A percentile compares a stretch with the other conserved stretches of the same genome.
These are phyloP conservation scores for Penicillium occitanis DNA, from an alignment of 2,329 filamentous ascomycete genomes.

Conservation along the genomic window DNA sequence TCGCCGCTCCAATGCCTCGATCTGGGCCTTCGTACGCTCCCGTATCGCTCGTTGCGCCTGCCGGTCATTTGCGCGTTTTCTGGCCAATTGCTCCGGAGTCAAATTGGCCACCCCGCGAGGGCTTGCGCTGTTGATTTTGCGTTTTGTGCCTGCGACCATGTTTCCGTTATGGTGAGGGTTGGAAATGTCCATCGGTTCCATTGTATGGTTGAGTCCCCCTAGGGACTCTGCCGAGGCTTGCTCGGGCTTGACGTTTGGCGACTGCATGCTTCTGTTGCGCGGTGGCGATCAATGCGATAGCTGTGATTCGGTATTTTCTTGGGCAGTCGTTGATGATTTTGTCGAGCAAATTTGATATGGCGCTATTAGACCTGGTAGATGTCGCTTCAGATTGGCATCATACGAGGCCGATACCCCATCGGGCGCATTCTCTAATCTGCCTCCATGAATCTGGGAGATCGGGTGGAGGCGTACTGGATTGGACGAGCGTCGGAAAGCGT, in stretches of 20 bases:
- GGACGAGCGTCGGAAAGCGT: not conserved
- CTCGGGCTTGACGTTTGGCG: slow-evolving; percentile 14
- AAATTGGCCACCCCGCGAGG: slow-evolving; percentile 80
- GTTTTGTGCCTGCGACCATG: slow-evolving; percentile 37
- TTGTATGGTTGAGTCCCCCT: slow-evolving; percentile 3
- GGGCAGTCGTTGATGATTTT: not conserved
- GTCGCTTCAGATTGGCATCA: slow-evolving; percentile 8
- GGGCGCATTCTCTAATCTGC: slow-evolving; percentile 6
- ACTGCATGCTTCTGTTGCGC: slow-evolving; percentile 8
- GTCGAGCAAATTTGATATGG: not conserved
- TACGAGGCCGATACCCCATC: not conserved
- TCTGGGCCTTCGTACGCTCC: slow-evolving; percentile 77
- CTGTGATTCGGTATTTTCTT: not conserved
- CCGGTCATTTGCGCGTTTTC: slow-evolving; percentile 88
- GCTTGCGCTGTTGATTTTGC: slow-evolving; percentile 42
- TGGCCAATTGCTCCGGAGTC: slow-evolving; percentile 81
- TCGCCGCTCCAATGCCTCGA: slow-evolving; percentile 69
- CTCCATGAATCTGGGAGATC: slow-evolving; percentile 6
- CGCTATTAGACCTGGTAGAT: not conserved
- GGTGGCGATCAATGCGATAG: not conserved
- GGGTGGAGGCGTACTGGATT: not conserved
- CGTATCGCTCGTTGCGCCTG: slow-evolving; percentile 83
- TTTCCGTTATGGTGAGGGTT: slow-evolving; percentile 1
- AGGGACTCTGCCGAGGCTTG: slow-evolving; percentile 6
- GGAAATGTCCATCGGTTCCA: not conserved